phyloP scores from a whole-genome alignment of 495 filamentous ascomycete species.

The Neurospora pannonica region DNA sequence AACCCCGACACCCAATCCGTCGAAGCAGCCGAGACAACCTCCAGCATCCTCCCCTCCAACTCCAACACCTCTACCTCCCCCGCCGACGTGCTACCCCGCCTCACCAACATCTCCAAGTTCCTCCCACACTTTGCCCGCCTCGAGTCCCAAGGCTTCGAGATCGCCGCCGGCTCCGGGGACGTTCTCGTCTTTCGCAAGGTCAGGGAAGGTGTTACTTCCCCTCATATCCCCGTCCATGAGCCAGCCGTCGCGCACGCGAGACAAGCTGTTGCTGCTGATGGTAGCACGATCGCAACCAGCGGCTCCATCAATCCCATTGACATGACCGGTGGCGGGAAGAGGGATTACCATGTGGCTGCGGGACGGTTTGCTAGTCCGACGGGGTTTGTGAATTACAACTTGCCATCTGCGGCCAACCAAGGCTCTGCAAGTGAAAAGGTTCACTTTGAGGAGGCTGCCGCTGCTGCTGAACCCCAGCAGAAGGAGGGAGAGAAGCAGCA shows the following conservation, averaged over 20 bases:
- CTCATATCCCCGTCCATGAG: not conserved
- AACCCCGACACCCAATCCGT: slow-evolving; percentile 55
- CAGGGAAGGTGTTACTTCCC: slow-evolving; percentile 13
- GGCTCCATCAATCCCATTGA: slow-evolving; percentile 44
- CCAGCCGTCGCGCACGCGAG: not conserved
- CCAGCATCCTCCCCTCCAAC: slow-evolving; percentile 37
- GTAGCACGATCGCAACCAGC: not conserved
- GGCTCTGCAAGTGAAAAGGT: slow-evolving; percentile 28
- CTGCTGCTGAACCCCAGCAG: slow-evolving; percentile 19
- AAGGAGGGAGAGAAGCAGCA: not conserved
- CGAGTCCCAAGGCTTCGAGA: slow-evolving; percentile 60
- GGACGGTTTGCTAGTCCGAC: slow-evolving; percentile 45
- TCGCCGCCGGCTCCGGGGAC: slow-evolving; percentile 59
- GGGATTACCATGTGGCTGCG: slow-evolving; percentile 31
- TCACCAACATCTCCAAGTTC: slow-evolving; percentile 64
- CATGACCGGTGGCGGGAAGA: slow-evolving; percentile 33
- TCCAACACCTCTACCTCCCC: slow-evolving; percentile 35
- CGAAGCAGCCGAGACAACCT: slow-evolving; percentile 52
- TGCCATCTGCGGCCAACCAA: slow-evolving; percentile 27
- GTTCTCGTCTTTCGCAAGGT: slow-evolving; percentile 65
- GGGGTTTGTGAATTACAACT: slow-evolving; percentile 48
- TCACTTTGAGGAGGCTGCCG: slow-evolving; percentile 45
- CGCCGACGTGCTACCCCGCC: slow-evolving; percentile 53
- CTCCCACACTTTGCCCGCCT: slow-evolving; percentile 57
- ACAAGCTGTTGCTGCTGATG: not conserved